Percentiles rank a stretch among this genome's conserved stretches.
Conservation (phyloP, 2,329 filamentous ascomycete species). For the Neofusicoccum sp. region DNA sequence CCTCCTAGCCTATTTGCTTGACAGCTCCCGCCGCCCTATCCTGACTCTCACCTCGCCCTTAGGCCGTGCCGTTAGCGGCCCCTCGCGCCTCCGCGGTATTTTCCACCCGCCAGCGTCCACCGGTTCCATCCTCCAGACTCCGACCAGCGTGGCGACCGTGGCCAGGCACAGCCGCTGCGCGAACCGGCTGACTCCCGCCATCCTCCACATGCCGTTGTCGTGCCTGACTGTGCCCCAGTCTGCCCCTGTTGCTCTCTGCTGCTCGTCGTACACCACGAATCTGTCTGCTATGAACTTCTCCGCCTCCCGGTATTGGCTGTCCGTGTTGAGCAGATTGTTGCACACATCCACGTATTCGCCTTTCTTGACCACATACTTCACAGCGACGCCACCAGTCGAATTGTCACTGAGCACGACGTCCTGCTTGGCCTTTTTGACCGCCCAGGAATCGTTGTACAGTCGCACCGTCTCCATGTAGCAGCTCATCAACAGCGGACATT, state of each 20-base stretch:
- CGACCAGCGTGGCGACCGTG: constrained; percentile 52
- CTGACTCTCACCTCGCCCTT: constrained; percentile 54
- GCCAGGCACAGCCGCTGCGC: constrained; percentile 51
- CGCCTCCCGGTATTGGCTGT: constrained; percentile 20
- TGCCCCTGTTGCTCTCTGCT: constrained; percentile 23
- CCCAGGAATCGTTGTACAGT: constrained; percentile 36
- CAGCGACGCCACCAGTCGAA: constrained; percentile 18
- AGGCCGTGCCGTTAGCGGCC: constrained; percentile 51
- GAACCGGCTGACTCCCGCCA: constrained; percentile 42
- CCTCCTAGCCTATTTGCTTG: constrained; percentile 1
- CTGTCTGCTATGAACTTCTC: constrained; percentile 24
- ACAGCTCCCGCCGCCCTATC: constrained; percentile 43
- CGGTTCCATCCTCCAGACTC: constrained; percentile 57
- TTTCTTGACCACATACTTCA: constrained; percentile 31
- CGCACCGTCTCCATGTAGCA: constrained; percentile 39
- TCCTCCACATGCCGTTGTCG: constrained; percentile 17
- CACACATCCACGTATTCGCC: constrained; percentile 38
- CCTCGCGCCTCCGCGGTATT: constrained; percentile 48
- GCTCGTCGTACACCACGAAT: constrained; percentile 31
- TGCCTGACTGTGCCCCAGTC: constrained; percentile 16
- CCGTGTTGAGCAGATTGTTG: constrained; percentile 37
- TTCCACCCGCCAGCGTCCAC: constrained; percentile 44
- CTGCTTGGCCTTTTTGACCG: constrained; percentile 33
- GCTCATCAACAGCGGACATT: constrained; percentile 38
- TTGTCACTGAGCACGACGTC: constrained; percentile 38